Evolutionary conservation across 495 filamentous ascomycete genomes (phyloP), one percentile per base, ranked within the genome.

Genomic region (Elasticomyces elasticus): DNA sequence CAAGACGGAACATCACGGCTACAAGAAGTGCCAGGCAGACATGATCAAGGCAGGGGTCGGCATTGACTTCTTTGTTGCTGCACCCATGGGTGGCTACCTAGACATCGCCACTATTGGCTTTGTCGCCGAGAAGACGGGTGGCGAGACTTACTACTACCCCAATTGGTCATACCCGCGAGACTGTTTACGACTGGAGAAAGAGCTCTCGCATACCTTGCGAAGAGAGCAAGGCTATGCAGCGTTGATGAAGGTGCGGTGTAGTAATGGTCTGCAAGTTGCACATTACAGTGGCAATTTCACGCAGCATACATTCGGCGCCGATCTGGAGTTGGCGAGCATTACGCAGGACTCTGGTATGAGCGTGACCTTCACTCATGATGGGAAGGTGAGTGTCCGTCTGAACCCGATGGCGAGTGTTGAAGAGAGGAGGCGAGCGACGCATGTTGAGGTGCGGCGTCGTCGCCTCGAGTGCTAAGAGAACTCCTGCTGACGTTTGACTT

Each of bases 161-260:
- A 97, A 95, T 64, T 99, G 94, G 73, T 81, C 94, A 52, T 80
- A 83, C 12, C 86, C 85, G 5, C 79, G 92, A 13, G 92, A 99
- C 66, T 78, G 81, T 28, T 73, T 83, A 52, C 92, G 89, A 70
- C 73, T 97, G n/a, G 82, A 79, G 2, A 76, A 84, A 37, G 92
- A 99, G 68, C 77, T 99, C 59, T 78, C 81, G 51, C 92, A 96
- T 63, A 83, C 86, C 6, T 80, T 95, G n/a, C 88, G 81, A 1
- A 76, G 92, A 54, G 90, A 96, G 66, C 94, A 91, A 17, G 92
- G 92, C 25, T 99, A 91, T 65, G 91, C 96, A 71, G 88, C 89
- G 7, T 76, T 97, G 61, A 92, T 99, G 89, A 99, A 99, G 74
- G 92, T 97, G 49, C 84, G 92, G 41, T 99, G 92, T 70, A 95